These are phyloP conservation scores for Verticillium isaacii DNA, from an alignment of 2,329 filamentous ascomycete species.

Conservation along the genomic window DNA sequence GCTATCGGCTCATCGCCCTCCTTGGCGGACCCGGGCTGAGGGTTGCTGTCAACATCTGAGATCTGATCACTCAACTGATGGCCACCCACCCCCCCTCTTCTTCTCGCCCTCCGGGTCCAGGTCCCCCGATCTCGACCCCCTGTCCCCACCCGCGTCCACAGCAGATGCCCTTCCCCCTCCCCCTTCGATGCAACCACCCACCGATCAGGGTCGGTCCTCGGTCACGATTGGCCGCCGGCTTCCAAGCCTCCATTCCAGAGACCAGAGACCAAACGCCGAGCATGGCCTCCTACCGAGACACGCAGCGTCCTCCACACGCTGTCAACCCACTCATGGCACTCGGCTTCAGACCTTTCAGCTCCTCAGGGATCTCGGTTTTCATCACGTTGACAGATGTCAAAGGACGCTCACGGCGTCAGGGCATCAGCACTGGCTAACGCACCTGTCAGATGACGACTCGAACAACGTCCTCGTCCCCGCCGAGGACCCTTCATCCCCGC, in stretches of 20 bases:
- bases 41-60: neutral
- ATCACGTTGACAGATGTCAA: neutral
- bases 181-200: neutral
- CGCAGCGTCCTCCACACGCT: neutral
- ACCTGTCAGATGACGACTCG: conserved; percentile 71
- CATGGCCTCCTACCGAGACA: neutral
- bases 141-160: neutral
- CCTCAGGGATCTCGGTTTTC: neutral
- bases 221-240: neutral
- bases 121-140: too few relatives aligned
- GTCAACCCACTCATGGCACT: neutral
- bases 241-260: neutral
- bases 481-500: conserved; percentile 24
- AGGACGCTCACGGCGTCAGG: neutral
- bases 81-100: neutral
- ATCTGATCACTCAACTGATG: neutral
- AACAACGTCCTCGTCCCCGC: conserved; percentile 52
- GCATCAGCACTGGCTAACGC: neutral
- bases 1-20: neutral
- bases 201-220: neutral
- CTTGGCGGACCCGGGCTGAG: neutral
- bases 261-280: neutral
- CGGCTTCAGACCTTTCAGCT: neutral
- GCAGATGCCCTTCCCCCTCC: neutral
- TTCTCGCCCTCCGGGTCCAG: neutral